phyloP scores from a whole-genome alignment of 148 eudicot genomes.

The Simmondsia chinensis region DNA sequence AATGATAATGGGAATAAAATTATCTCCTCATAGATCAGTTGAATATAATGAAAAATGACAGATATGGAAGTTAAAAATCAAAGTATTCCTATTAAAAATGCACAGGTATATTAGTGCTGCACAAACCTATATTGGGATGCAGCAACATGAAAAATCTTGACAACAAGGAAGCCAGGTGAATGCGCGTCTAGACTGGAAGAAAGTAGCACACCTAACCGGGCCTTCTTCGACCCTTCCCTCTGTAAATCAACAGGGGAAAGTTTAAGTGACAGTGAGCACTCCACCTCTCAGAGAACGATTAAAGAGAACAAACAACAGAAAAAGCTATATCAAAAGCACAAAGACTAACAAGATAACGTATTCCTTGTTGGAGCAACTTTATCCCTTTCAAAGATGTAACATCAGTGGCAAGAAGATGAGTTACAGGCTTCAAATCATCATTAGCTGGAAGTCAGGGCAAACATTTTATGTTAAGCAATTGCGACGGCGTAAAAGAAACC shows the following conservation, averaged over 20 bases:
- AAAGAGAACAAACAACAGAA: slow-evolving; percentile 1
- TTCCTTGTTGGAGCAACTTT: slow-evolving; percentile 75
- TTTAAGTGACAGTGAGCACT: not conserved
- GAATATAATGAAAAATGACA: not conserved
- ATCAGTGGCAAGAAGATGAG: slow-evolving; percentile 83
- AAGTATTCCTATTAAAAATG: too few relatives aligned
- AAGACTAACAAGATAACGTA: slow-evolving; percentile 69
- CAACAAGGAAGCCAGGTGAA: slow-evolving; percentile 49
- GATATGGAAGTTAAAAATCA: not conserved
- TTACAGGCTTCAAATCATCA: slow-evolving; percentile 90
- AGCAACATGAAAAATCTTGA: slow-evolving; percentile 56
- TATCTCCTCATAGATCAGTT: too few relatives aligned
- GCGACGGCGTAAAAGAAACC: not conserved
- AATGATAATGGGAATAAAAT: not conserved
- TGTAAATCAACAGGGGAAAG: slow-evolving; percentile 18
- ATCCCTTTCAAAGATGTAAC: slow-evolving; percentile 65
- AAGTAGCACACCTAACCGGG: slow-evolving; percentile 82
- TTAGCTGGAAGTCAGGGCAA: slow-evolving; percentile 38
- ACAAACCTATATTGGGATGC: slow-evolving; percentile 66
- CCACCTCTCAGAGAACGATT: slow-evolving; percentile 2
- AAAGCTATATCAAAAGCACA: not conserved
- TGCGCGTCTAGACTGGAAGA: slow-evolving; percentile 30
- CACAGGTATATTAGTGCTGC: too few relatives aligned
- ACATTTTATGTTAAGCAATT: too few relatives aligned
- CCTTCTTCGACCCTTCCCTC: slow-evolving; percentile 60